Base-by-base conservation (phyloP, 257 asterid species). In the Hygrophila difformis region DNA sequence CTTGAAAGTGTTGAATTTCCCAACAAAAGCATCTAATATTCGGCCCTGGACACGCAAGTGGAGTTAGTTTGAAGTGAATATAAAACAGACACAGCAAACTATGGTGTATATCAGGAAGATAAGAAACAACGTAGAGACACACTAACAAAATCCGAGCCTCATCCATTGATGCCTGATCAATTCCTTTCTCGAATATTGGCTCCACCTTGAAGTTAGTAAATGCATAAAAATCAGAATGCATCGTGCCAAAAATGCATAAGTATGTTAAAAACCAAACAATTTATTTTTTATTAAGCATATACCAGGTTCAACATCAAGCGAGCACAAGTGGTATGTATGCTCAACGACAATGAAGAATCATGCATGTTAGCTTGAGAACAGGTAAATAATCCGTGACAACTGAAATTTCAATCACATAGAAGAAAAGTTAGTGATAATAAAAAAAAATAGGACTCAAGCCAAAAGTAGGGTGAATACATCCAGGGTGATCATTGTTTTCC, bases 301-400 rank as follows among this genome's bases (percentile, higher is more conserved):
- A 91, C 98, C 95, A 91, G 86, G 74, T 91, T 91, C 78, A 91
- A 53, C 98, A 91, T 91, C 72, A 91, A 68, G 60, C 98, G 98
- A 48, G 98, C 96, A 74, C 98, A 91, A 6, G 98, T 91, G 19
- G 98, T 91, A 70, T 91, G 98, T 66, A 91, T 91, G 74, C 94
- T 80, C 72, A 91, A 85, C 16, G 96, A 78, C 84, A 91, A 67
- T 29, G 98, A 77, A 31, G 96, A 91, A 59, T 86, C 98, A 49
- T 91, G 98, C 98, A 91, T 86, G 85, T 91, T 91, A n/a, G 79
- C 95, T 91, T 49, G 98, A 86, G 73, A 86, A 86, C 53, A 91
- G 81, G 80, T 91, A 91, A 59, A 91, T 91, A 54, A 91, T 91
- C 67, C 96, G 77, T 4, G 98, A 91, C 49, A 91, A 56, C 98